Conservation (phyloP, 805 yeast genomes). For the Saturnispora sanitii region DNA sequence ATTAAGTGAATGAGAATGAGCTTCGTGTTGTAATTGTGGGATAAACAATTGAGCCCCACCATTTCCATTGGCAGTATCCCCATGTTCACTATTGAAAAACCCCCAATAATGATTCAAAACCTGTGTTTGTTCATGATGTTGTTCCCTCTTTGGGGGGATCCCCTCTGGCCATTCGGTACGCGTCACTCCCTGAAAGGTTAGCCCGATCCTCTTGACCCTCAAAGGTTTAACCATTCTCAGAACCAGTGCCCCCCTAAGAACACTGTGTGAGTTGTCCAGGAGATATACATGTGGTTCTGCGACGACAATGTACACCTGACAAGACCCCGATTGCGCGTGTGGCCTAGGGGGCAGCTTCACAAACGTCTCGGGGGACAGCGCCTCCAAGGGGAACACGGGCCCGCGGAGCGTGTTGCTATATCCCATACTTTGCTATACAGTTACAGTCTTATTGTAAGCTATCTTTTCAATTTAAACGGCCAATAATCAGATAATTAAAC, state of each 20-base stretch:
- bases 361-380: slow-evolving; percentile 27
- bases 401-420: slow-evolving; percentile 15
- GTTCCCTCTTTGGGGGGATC: slow-evolving; percentile 77
- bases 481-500: too few relatives aligned
- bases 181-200: slow-evolving; percentile 57
- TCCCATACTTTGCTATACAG: background rate
- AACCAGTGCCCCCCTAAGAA: slow-evolving; percentile 71
- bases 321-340: slow-evolving; percentile 47
- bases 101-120: slow-evolving; percentile 86
- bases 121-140: slow-evolving; percentile 53
- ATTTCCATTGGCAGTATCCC: slow-evolving; percentile 16
- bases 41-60: slow-evolving; percentile 42
- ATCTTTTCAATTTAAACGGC: too few relatives aligned
- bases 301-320: slow-evolving; percentile 61
- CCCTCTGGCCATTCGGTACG: slow-evolving; percentile 98
- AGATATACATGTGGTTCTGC: slow-evolving; percentile 76
- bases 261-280: slow-evolving; percentile 76
- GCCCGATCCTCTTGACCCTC: slow-evolving; percentile 52
- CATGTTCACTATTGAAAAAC: slow-evolving; percentile 44
- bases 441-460: too few relatives aligned
- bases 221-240: slow-evolving; percentile 62
- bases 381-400: slow-evolving; percentile 41
- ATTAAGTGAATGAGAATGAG: slow-evolving; percentile 18
- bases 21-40: slow-evolving; percentile 27
- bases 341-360: slow-evolving; percentile 50